Evolutionary conservation across 2,329 filamentous ascomycete genomes (phyloP).

Genomic region (Fusarium scirpi): DNA sequence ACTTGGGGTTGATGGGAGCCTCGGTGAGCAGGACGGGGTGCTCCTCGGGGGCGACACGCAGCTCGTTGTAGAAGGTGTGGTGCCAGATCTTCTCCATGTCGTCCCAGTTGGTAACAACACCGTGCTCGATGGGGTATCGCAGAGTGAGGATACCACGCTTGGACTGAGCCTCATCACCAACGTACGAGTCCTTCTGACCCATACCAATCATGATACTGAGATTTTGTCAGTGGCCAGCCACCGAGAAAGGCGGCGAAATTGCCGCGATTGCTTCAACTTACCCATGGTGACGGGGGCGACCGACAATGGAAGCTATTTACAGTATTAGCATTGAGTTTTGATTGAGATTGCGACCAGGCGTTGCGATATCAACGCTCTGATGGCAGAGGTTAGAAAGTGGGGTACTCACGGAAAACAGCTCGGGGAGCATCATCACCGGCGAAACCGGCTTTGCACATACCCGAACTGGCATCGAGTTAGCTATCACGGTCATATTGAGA

Average conservation of each 20-base stretch:
- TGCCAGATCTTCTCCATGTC: conserved; percentile 99
- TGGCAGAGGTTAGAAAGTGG: conserved; percentile 48
- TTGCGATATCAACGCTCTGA: conserved; percentile 36
- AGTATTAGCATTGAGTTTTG: conserved; percentile 52
- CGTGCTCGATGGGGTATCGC: conserved; percentile 99
- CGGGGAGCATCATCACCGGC: conserved; percentile 99
- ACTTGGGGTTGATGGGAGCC: conserved; percentile 99
- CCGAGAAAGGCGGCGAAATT: conserved; percentile 28
- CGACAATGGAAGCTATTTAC: conserved; percentile 92
- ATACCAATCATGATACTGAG: conserved; percentile 99
- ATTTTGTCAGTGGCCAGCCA: conserved; percentile 33
- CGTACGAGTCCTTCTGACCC: conserved; percentile 99
- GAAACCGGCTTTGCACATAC: conserved; percentile 99
- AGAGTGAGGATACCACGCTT: conserved; percentile 99
- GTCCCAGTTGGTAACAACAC: conserved; percentile 99
- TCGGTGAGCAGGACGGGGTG: conserved; percentile 99
- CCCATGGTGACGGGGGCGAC: conserved; percentile 99
- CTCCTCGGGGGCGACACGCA: conserved; percentile 99
- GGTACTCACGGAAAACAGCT: conserved; percentile 98
- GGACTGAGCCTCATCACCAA: conserved; percentile 99
- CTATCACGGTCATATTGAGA: conserved; percentile 15
- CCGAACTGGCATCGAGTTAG: conserved; percentile 79
- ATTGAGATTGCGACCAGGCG: conserved; percentile 21
- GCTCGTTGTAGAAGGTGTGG: conserved; percentile 99
- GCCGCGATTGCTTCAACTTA: conserved; percentile 65